Conservation (phyloP, 2,329 filamentous ascomycete genomes). For the Neospermospora avenae region DNA sequence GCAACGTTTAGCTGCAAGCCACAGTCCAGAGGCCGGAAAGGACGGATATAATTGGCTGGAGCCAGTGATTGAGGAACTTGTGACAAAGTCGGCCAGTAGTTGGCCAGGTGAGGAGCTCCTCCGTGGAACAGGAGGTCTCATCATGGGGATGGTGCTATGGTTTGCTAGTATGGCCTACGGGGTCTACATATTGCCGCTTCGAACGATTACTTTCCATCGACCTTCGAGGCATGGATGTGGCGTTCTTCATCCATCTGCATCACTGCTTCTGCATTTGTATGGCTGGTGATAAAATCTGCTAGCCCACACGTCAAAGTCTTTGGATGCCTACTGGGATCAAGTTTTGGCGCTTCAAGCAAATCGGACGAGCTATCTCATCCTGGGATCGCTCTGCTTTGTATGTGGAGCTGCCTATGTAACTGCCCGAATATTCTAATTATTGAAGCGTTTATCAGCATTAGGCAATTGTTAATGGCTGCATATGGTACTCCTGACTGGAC, state of each 20-base stretch:
- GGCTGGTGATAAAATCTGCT: too few species aligned
- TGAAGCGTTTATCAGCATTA: constrained; percentile 1
- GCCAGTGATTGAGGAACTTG: background rate
- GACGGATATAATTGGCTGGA: background rate
- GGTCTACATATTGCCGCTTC: constrained; percentile 15
- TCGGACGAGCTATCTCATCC: constrained; percentile 6
- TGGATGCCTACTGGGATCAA: too few species aligned
- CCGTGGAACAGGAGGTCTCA: constrained; percentile 10
- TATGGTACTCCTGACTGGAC: constrained; percentile 4
- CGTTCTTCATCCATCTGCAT: too few species aligned
- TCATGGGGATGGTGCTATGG: constrained; percentile 15
- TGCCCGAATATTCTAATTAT: background rate
- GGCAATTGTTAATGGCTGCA: background rate
- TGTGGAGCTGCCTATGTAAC: constrained; percentile 6
- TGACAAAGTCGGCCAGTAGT: constrained; percentile 1
- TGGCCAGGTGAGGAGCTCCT: constrained; percentile 14
- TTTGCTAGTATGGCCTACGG: constrained; percentile 15
- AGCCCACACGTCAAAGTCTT: too few species aligned
- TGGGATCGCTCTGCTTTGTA: constrained; percentile 1
- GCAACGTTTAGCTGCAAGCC: background rate
- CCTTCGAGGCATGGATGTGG: too few species aligned
- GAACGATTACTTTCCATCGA: constrained; percentile 16
- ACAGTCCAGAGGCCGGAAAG: background rate
- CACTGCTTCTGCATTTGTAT: too few species aligned
- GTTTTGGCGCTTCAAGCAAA: constrained; percentile 4